Conservation (phyloP, 1,284 basidiomycete species). For the Stereum hirsutum region DNA sequence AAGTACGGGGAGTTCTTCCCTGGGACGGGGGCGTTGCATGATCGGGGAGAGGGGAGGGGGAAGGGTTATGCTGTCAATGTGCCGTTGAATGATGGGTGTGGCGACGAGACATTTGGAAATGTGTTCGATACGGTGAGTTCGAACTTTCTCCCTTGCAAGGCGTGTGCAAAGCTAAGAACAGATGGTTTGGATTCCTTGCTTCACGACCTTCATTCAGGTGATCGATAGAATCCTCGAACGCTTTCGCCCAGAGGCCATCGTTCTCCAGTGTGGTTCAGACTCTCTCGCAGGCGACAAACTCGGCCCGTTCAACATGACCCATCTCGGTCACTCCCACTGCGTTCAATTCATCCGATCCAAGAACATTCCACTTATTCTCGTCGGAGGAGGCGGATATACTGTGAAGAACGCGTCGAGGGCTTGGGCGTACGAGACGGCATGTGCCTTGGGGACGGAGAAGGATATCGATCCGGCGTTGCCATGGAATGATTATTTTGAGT, state of each 20-base stretch:
- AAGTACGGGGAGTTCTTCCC: conserved; percentile 98
- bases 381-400: conserved; percentile 97
- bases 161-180: background rate
- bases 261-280: conserved; percentile 95
- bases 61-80: conserved; percentile 92
- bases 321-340: conserved; percentile 91
- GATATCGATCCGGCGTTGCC: conserved; percentile 79
- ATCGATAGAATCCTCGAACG: conserved; percentile 86
- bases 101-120: conserved; percentile 73
- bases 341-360: conserved; percentile 82
- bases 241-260: conserved; percentile 82
- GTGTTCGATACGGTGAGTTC: conserved; percentile 82
- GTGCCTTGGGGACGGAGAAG: conserved; percentile 79
- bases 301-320: conserved; percentile 93
- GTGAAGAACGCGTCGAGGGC: conserved; percentile 92
- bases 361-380: conserved; percentile 82
- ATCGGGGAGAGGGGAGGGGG: conserved; percentile 80
- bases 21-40: conserved; percentile 84
- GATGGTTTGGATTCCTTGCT: background rate
- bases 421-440: conserved; percentile 97
- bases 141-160: background rate
- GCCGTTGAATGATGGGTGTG: conserved; percentile 90
- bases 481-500: conserved; percentile 96
- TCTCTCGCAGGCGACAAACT: conserved; percentile 94
- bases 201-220: too few species aligned